Evolutionary conservation across 192 early-diverging fungal species (phyloP).

Genomic region (Backusella mclennaniae): DNA sequence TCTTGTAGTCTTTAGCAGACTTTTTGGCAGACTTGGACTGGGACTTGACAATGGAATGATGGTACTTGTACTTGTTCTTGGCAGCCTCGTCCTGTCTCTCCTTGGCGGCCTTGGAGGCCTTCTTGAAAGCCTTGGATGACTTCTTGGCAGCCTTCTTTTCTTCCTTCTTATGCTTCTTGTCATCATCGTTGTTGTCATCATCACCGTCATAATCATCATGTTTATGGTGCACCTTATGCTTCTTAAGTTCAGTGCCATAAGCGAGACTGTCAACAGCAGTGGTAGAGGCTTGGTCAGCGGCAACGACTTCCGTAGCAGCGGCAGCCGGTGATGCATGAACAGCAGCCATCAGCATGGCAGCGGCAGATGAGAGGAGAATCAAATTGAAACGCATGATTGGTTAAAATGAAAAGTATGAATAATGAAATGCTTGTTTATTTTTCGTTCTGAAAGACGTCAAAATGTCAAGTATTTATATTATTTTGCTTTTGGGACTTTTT

Average conservation of each 20-base stretch:
- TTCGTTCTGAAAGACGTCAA: neutral
- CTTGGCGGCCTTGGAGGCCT: neutral
- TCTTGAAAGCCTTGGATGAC: neutral
- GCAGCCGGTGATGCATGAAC: neutral
- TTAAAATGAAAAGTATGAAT: neutral
- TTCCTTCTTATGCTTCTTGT: neutral
- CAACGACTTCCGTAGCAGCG: neutral
- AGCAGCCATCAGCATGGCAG: neutral
- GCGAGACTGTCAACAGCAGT: neutral
- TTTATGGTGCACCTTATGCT: neutral
- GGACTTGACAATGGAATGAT: neutral
- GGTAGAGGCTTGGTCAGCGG: neutral
- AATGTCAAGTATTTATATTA: neutral
- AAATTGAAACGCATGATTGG: neutral
- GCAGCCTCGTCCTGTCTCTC: neutral
- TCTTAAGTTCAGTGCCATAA: neutral
- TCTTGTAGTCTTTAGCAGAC: neutral
- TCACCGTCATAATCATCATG: neutral
- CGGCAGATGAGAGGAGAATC: neutral
- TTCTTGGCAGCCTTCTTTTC: neutral
- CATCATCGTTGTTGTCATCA: neutral
- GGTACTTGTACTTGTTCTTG: neutral
- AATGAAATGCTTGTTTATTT: neutral
- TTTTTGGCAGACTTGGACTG: neutral
- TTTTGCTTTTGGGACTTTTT: neutral